phyloP scores from a whole-genome alignment of 345 rosid species.

The Syzygium aqueum region DNA sequence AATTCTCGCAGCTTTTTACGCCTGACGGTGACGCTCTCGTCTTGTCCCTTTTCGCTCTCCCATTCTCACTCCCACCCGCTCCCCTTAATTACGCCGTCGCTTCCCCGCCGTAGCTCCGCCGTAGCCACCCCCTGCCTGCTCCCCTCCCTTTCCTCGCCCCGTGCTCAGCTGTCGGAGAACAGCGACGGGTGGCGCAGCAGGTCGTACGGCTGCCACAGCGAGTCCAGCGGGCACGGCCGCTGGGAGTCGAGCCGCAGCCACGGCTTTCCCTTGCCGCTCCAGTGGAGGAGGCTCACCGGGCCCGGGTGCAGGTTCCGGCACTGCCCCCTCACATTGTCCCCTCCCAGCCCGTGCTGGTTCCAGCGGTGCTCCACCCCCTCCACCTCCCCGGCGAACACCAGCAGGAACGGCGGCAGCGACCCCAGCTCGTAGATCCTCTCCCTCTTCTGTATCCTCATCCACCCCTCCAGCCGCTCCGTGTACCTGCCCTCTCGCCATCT shows the following conservation, averaged over 20 bases:
- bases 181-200: constrained; percentile 39
- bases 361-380: constrained; percentile 78
- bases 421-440: constrained; percentile 77
- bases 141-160: neutral
- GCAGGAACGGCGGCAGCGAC: constrained; percentile 74
- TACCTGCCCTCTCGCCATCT: constrained; percentile 64
- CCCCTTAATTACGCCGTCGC: neutral
- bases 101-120: neutral
- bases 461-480: constrained; percentile 53
- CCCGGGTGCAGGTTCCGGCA: constrained; percentile 75
- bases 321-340: constrained; percentile 69
- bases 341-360: constrained; percentile 92
- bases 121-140: too few species aligned
- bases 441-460: constrained; percentile 74
- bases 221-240: constrained; percentile 54
- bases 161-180: constrained; percentile 44
- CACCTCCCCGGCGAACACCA: constrained; percentile 77
- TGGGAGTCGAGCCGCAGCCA: constrained; percentile 69
- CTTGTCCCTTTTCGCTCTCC: neutral
- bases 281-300: constrained; percentile 73
- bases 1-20: neutral
- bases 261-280: constrained; percentile 94
- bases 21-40: neutral
- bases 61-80: neutral
- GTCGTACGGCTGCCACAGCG: constrained; percentile 72